Conservation (phyloP, 228 moss, liverwort and hornwort genomes). For the Sphagnum fallax region DNA sequence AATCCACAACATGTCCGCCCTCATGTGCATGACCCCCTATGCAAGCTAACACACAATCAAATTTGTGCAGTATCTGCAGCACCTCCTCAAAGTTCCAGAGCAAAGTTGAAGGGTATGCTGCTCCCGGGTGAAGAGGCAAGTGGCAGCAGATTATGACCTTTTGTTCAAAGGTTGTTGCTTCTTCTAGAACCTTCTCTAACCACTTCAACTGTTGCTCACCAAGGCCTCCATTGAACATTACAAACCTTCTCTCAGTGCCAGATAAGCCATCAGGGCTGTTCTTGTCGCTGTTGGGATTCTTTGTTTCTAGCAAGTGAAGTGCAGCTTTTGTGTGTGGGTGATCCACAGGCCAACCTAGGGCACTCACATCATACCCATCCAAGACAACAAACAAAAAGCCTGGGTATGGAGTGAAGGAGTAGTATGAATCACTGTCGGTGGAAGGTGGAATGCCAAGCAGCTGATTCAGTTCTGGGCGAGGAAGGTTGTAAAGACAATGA, state of each 20-base stretch:
- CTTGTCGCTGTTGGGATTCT: conserved; percentile 80
- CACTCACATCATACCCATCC: conserved; percentile 92
- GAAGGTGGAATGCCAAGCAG: conserved; percentile 51
- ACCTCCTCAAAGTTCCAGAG: conserved; percentile 89
- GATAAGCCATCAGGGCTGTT: conserved; percentile 69
- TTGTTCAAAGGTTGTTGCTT: conserved; percentile 30
- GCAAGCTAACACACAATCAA: conserved; percentile 75
- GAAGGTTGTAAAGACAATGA: conserved; percentile 94
- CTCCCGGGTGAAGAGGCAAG: conserved; percentile 66
- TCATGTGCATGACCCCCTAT: conserved; percentile 81
- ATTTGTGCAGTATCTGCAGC: conserved; percentile 55
- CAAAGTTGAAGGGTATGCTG: conserved; percentile 35
- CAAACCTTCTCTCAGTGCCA: conserved; percentile 66
- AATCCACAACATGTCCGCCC: conserved; percentile 65
- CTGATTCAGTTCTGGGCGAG: conserved; percentile 57
- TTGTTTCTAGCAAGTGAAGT: conserved; percentile 26
- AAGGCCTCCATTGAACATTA: conserved; percentile 76
- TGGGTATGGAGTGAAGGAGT: conserved; percentile 53
- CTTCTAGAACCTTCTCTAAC: conserved; percentile 44
- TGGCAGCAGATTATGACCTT: conserved; percentile 83
- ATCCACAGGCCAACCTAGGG: conserved; percentile 68
- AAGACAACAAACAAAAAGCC: conserved; percentile 63
- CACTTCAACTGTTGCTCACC: conserved; percentile 67
- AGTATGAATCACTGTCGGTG: conserved; percentile 50
- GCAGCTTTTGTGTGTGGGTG: conserved; percentile 71